These are phyloP conservation scores for Citrus maxima DNA, from an alignment of 345 rosid genomes.

Conservation along the genomic window DNA sequence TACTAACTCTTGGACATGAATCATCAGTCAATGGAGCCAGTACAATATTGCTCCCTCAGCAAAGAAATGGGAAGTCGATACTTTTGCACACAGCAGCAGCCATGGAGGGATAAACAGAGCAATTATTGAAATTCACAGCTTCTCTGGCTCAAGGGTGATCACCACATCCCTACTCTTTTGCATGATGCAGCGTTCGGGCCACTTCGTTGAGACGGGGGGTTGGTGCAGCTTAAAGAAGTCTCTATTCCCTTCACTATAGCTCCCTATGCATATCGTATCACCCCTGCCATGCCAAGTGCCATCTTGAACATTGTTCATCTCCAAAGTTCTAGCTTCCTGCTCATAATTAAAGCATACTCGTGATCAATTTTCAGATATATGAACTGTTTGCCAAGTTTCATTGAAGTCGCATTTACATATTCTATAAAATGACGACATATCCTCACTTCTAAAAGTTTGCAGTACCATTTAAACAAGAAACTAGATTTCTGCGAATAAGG, in stretches of 20 bases:
- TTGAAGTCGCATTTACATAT: neutral
- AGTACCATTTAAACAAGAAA: neutral
- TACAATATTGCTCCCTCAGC: neutral
- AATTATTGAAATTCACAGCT: neutral
- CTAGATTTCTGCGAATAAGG: neutral
- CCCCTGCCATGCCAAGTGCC: slow-evolving; percentile 96
- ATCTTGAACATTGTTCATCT: slow-evolving; percentile 93
- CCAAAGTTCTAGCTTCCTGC: slow-evolving; percentile 89
- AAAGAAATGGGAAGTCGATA: neutral
- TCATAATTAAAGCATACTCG: slow-evolving; percentile 4
- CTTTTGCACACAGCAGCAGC: neutral
- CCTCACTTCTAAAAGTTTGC: neutral
- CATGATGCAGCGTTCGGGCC: slow-evolving; percentile 32
- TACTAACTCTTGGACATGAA: neutral
- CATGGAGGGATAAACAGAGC: neutral
- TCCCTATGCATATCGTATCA: slow-evolving; percentile 73
- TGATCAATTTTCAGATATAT: neutral
- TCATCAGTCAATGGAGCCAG: neutral
- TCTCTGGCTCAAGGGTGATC: slow-evolving; percentile 13
- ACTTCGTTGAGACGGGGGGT: slow-evolving; percentile 40
- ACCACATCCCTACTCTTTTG: slow-evolving; percentile 19
- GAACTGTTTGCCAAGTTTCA: neutral
- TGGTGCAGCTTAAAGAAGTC: slow-evolving; percentile 49
- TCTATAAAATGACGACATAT: neutral
- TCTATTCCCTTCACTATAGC: slow-evolving; percentile 50